These are phyloP conservation scores for Didymellaceae sp. DNA, from an alignment of 2,329 filamentous ascomycete species.

Conservation along the genomic window DNA sequence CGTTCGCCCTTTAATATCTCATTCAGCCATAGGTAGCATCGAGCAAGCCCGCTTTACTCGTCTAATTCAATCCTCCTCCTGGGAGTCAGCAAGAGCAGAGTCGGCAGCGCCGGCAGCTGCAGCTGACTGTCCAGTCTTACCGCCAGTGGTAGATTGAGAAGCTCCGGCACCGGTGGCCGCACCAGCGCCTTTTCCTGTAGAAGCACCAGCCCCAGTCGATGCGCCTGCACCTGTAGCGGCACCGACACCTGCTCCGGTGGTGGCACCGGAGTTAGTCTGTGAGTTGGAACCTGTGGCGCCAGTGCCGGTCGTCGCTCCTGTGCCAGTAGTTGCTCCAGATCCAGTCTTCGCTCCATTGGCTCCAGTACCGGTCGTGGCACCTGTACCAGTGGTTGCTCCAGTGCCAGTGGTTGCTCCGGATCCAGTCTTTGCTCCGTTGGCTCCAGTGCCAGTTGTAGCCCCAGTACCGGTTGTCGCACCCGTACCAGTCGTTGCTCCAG, in stretches of 20 bases:
- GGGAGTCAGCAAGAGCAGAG: conserved; percentile 21
- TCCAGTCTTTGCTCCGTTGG: no score
- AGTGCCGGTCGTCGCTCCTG: not conserved
- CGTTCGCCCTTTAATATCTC: not conserved
- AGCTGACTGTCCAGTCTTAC: conserved; percentile 5
- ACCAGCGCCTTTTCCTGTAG: no score
- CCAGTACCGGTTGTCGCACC: conserved; percentile 4
- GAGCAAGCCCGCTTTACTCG: not conserved
- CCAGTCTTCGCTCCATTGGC: not conserved
- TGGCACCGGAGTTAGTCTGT: conserved; percentile 3
- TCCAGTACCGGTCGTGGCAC: conserved; percentile 3
- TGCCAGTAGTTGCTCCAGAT: conserved; percentile 3
- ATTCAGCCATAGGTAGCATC: conserved; percentile 1
- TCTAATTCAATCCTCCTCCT: conserved; percentile 23
- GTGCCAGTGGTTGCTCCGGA: no score
- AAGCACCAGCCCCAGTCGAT: no score
- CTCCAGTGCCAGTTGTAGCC: not conserved
- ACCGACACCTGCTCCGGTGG: conserved; percentile 9
- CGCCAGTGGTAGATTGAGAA: conserved; percentile 1
- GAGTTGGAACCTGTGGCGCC: not conserved
- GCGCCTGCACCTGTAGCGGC: conserved; percentile 4
- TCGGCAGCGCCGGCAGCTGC: conserved; percentile 14
- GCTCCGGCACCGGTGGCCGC: conserved; percentile 1
- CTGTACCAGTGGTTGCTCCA: not conserved
- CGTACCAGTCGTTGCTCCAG: conserved; percentile 13